phyloP scores from a whole-genome alignment of 805 yeast species.

The Spathaspora gorwiae region DNA sequence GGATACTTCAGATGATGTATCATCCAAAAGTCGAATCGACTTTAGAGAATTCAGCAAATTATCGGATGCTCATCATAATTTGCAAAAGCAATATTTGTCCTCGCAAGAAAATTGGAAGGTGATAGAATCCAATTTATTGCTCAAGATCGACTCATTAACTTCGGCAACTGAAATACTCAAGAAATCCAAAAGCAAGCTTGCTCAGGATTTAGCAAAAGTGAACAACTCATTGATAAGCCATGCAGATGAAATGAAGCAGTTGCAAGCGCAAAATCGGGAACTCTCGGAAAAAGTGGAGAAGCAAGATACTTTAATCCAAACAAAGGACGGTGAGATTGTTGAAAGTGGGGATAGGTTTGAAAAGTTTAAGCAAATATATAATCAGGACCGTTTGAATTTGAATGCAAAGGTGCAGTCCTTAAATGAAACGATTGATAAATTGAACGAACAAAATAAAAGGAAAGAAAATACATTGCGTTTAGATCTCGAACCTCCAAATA shows the following conservation, averaged over 20 bases:
- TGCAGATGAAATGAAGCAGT: constrained; percentile 10
- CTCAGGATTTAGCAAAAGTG: constrained; percentile 32
- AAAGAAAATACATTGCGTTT: constrained; percentile 11
- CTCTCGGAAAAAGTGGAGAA: constrained; percentile 25
- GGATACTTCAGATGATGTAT: constrained; percentile 7
- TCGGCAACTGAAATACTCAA: constrained; percentile 25
- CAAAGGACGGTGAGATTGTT: constrained; percentile 17
- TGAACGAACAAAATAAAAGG: not conserved
- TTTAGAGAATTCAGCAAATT: constrained; percentile 42
- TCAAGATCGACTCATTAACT: constrained; percentile 37
- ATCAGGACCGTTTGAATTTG: constrained; percentile 25
- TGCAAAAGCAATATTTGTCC: constrained; percentile 68
- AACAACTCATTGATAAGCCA: constrained; percentile 11
- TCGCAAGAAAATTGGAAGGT: constrained; percentile 81
- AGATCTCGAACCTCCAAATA: constrained; percentile 11
- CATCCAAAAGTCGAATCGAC: constrained; percentile 19
- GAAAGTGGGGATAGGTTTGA: constrained; percentile 21
- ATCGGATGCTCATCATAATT: constrained; percentile 45
- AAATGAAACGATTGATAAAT: constrained; percentile 14
- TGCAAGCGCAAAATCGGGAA: constrained; percentile 20
- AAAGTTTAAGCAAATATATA: constrained; percentile 27
- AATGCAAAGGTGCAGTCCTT: constrained; percentile 20
- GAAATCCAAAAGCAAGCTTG: constrained; percentile 23
- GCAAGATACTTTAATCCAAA: constrained; percentile 12
- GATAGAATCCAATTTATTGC: constrained; percentile 64